Conservation (phyloP, 305 asterid genomes). For the Fraxinus ornus region DNA sequence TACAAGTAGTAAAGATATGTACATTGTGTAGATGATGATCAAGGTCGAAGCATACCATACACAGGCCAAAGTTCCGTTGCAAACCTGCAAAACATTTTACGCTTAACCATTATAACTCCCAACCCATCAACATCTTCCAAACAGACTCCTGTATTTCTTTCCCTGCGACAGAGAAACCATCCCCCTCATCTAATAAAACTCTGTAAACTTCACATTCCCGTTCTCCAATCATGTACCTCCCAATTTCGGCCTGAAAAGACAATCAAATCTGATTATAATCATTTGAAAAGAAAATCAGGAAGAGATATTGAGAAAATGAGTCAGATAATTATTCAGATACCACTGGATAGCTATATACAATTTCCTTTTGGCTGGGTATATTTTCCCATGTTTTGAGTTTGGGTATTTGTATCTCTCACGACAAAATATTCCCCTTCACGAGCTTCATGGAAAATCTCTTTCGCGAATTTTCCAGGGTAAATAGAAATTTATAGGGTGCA, state of each 20-base stretch:
- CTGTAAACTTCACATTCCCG: conserved; percentile 89
- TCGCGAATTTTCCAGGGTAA: neutral
- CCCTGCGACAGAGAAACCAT: conserved; percentile 49
- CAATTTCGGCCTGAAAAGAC: conserved; percentile 68
- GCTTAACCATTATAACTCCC: conserved; percentile 42
- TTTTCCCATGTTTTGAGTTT: neutral
- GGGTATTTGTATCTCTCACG: neutral
- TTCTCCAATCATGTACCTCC: conserved; percentile 64
- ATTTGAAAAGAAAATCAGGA: neutral
- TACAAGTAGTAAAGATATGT: conserved; percentile 11
- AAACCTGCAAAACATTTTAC: neutral
- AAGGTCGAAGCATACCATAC: conserved; percentile 14
- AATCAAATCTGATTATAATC: conserved; percentile 6
- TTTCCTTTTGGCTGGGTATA: neutral
- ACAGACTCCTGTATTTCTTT: conserved; percentile 69
- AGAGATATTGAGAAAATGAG: neutral
- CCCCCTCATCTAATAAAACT: conserved; percentile 76
- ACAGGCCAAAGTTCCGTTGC: conserved; percentile 11
- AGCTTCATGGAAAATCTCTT: neutral
- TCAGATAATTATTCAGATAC: neutral
- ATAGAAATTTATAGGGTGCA: neutral
- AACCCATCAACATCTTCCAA: conserved; percentile 88
- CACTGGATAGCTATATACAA: neutral
- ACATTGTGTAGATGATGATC: conserved; percentile 23
- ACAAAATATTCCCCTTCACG: neutral